Base-by-base conservation (phyloP, 2,329 filamentous ascomycete genomes). In the Fusarium tjaetaba region DNA sequence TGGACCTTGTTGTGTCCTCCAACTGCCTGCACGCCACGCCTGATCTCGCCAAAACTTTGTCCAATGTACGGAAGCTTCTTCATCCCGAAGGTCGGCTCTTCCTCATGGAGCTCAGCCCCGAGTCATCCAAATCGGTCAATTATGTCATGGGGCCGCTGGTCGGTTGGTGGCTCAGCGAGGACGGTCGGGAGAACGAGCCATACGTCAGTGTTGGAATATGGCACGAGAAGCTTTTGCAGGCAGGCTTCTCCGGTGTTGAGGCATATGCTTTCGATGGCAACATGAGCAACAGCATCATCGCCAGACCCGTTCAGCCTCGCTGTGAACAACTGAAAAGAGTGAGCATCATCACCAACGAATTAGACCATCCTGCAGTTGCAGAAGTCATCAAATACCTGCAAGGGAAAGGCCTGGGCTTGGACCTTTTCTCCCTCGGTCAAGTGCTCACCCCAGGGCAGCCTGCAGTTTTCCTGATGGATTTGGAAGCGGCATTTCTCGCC, bases 1-100 rank as follows among this genome's bases (percentile, higher is more conserved):
- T 68, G 38, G 65, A 71, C 46, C 32, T 71, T 11, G 42, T 71
- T 20, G 36, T 71, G 24, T 67, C 68, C n/a, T 65, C 65, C 2
- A 39, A 51, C n/a, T 62, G 63, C 11, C 60, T 71, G 10, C 65
- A 71, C 30, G 65, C 64, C 24, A 61, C 68, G 16, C 52, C 30
- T 22, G 39, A 65, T 38, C 65, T 71, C 36, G n/a, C 22, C 13
- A 41, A 49, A 15, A 71, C 64, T 24, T 38, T 71, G 49, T 34
- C 32, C 28, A 68, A 71, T 41, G 48, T 49, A 32, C 56, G 60
- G 24, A 39, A 41, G 52, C 60, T 71, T 26, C 51, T 71, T 49
- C 60, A 68, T 56, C 68, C 68, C 22, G 51, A 67, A 45, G 68
- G 68, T 38, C 48, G 49, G 26, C 34, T 71, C 8, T 38, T 71